Base-by-base conservation (phyloP, 768 basidiomycete genomes). In the Leccinellum rugosiceps region DNA sequence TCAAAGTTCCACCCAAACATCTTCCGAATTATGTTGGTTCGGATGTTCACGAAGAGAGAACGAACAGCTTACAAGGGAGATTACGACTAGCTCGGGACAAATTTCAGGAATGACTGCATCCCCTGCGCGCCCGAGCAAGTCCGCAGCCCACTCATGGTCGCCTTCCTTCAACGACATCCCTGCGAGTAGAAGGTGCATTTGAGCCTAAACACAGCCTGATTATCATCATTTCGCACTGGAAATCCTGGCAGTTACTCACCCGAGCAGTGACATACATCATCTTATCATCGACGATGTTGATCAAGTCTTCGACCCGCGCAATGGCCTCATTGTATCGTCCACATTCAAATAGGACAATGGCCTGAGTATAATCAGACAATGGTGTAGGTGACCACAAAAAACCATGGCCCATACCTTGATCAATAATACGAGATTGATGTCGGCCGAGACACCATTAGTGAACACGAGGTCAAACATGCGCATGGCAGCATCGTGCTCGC, bases 1-100 rank as follows among this genome's bases (percentile, higher is more conserved):
- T 63, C 58, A 46, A 63, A 57, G 17, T 53, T n/a, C 62, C 63
- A 63, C 1, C 55, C 63, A 21, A 60, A 60, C 3, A 60, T 44
- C 52, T 61, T 47, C 19, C 11, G 11, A 50, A 17, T 2, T 15
- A 15, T 7, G 14, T 55, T 52, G 9, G 10, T 7, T 10, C 6
- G 28, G 28, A 28, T 28, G 28, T 28, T 28, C 28, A 28, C 6
- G 6, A 6, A 28, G 28, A 28, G 28, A 28, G 3, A 28, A 28
- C 6, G 28, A 7, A 28, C 6, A 28, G 28, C 28, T 28, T 28
- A 28, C 28, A 28, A 28, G 28, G 4, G 28, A 28, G 28, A 28
- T 28, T 28, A 28, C 28, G 28, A 28, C 28, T 28, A 28, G 6
- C 28, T 28, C 28, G 28, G 6, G 28, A 6, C 28, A 28, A 28